Evolutionary conservation across 2,329 filamentous ascomycete genomes (phyloP).

Genomic region (Myrmaecium sp.): DNA sequence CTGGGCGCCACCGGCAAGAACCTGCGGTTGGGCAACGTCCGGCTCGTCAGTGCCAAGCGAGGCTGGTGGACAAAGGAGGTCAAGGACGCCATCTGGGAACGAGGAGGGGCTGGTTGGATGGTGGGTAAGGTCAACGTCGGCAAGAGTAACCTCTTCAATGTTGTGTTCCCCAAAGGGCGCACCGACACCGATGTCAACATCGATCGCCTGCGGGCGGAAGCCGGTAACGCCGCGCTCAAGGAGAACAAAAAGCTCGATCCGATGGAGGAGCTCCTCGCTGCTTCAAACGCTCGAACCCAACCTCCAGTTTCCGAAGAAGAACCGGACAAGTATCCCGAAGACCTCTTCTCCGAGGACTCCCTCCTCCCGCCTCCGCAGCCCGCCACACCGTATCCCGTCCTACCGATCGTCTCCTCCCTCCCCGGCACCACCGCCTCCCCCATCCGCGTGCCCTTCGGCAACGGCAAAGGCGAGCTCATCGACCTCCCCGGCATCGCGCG

Average conservation of each 20-base stretch:
- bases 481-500: slow-evolving; percentile 78
- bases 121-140: slow-evolving; percentile 98
- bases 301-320: no score
- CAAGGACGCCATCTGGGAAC: slow-evolving; percentile 69
- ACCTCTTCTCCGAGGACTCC: slow-evolving; percentile 6
- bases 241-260: slow-evolving; percentile 14
- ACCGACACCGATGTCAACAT: slow-evolving; percentile 18
- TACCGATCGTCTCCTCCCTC: slow-evolving; percentile 73
- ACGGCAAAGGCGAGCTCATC: slow-evolving; percentile 74
- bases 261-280: slow-evolving; percentile 4
- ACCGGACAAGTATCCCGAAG: neutral
- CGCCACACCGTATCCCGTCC: slow-evolving; percentile 60
- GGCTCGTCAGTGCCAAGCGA: slow-evolving; percentile 70
- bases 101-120: slow-evolving; percentile 83
- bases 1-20: slow-evolving; percentile 50
- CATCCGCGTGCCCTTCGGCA: slow-evolving; percentile 80
- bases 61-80: slow-evolving; percentile 83
- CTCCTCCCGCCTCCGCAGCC: slow-evolving; percentile 62
- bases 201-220: slow-evolving; percentile 18
- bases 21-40: slow-evolving; percentile 73
- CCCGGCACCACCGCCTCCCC: slow-evolving; percentile 91
- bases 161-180: slow-evolving; percentile 61
- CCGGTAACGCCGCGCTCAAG: slow-evolving; percentile 14
- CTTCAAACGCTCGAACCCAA: neutral
- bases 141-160: slow-evolving; percentile 81